Evolutionary conservation across 2,329 filamentous ascomycete genomes (phyloP).

Genomic region (Fusarium pininemorale): DNA sequence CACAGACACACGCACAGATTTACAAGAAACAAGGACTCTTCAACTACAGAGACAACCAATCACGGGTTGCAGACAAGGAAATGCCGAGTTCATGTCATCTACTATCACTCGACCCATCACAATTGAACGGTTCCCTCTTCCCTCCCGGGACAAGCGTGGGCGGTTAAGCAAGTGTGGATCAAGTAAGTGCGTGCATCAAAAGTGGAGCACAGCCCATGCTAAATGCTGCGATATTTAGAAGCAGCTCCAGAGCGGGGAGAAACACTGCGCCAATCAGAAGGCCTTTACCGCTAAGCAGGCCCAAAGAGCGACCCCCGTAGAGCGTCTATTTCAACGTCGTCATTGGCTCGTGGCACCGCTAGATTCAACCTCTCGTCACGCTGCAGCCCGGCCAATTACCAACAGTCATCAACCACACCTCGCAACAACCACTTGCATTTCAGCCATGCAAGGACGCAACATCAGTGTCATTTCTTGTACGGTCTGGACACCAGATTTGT

Average conservation of each 20-base stretch:
- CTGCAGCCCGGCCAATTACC: constrained; percentile 37
- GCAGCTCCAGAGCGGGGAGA: constrained; percentile 18
- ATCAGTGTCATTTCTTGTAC: constrained; percentile 5
- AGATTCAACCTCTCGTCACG: constrained; percentile 34
- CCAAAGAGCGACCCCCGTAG: constrained; percentile 4
- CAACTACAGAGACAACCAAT: constrained; percentile 29
- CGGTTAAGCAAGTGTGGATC: constrained; percentile 39
- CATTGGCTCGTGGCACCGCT: constrained; percentile 40
- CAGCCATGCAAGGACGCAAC: constrained; percentile 26
- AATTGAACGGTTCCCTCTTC: constrained; percentile 20
- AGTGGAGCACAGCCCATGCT: neutral
- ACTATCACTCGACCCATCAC: constrained; percentile 33
- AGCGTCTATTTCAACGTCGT: constrained; percentile 39
- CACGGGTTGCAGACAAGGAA: constrained; percentile 27
- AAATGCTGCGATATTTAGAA: constrained; percentile 33
- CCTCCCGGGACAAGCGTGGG: constrained; percentile 28
- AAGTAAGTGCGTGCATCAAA: constrained; percentile 35
- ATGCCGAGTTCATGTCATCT: constrained; percentile 30
- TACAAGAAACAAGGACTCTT: constrained; percentile 9
- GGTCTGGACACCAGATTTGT: constrained; percentile 10
- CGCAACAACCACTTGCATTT: constrained; percentile 21
- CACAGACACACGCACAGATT: neutral
- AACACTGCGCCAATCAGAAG: constrained; percentile 26
- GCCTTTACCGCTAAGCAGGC: constrained; percentile 18
- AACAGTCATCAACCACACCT: constrained; percentile 17